Conservation (phyloP, 1,284 basidiomycete species). For the Afroboletus lepidellus region DNA sequence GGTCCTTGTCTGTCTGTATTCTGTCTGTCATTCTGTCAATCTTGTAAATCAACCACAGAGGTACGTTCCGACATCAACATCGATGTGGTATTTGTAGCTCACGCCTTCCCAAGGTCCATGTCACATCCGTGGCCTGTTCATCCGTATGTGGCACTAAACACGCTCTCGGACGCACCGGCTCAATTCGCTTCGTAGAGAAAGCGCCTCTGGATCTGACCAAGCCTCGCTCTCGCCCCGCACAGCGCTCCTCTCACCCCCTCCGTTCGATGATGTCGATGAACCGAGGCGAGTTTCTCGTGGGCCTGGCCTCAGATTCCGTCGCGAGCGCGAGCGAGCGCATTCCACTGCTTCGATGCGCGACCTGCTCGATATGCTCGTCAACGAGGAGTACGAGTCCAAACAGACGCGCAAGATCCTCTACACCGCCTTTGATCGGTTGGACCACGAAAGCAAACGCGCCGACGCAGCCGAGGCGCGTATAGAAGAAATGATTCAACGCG, state of each 20-base stretch:
- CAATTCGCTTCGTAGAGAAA: constrained; percentile 5
- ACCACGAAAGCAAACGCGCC: constrained; percentile 51
- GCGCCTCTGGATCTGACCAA: constrained; percentile 28
- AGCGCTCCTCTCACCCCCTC: constrained; percentile 24
- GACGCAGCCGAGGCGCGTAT: constrained; percentile 51
- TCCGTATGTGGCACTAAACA: constrained; percentile 19
- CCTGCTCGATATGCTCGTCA: constrained; percentile 49
- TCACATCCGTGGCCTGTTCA: constrained; percentile 25
- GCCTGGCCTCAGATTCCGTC: constrained; percentile 31
- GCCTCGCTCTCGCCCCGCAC: constrained; percentile 32
- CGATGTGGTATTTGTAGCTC: constrained; percentile 2
- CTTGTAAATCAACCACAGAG: neutral
- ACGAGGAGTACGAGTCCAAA: constrained; percentile 54
- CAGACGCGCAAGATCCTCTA: constrained; percentile 53
- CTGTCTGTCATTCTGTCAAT: neutral
- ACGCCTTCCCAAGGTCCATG: constrained; percentile 20
- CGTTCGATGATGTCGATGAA: constrained; percentile 13
- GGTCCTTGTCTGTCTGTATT: constrained; percentile 1
- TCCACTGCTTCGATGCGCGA: constrained; percentile 39
- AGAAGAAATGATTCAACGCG: constrained; percentile 48
- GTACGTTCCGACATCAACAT: constrained; percentile 4
- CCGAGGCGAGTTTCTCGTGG: constrained; percentile 23
- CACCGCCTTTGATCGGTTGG: constrained; percentile 50
- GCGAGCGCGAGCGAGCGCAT: constrained; percentile 35
- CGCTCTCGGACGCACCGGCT: neutral